Conservation (phyloP, 108 stramenopile genomes). For the Pseudonitzschia multiseries region DNA sequence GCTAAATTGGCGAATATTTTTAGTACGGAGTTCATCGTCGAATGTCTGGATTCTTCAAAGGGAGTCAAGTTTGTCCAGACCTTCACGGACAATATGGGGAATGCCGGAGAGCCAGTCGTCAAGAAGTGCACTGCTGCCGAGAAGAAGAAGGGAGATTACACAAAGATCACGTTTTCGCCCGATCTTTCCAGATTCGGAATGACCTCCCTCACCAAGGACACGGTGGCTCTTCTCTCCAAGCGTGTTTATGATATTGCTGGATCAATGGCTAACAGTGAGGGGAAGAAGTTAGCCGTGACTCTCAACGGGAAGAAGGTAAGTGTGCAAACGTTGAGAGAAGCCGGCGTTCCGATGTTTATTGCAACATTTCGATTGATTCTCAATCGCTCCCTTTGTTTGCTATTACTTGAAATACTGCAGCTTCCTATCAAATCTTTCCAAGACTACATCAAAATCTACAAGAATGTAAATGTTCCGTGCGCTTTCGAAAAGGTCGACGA, state of each 20-base stretch:
- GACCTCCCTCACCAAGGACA: conserved; percentile 88
- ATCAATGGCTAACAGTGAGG: conserved; percentile 78
- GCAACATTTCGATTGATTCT: not conserved
- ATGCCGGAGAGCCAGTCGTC: conserved; percentile 62
- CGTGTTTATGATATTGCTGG: conserved; percentile 99
- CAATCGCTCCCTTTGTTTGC: not conserved
- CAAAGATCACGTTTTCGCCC: conserved; percentile 96
- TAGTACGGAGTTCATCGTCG: conserved; percentile 84
- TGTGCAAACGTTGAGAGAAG: not conserved
- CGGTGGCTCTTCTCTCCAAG: conserved; percentile 86
- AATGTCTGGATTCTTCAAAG: conserved; percentile 82
- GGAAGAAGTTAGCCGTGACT: conserved; percentile 85
- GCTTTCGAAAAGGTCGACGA: conserved; percentile 87
- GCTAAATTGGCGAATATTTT: conserved; percentile 99
- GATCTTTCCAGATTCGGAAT: conserved; percentile 94
- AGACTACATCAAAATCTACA: conserved; percentile 90
- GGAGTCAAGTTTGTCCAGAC: conserved; percentile 84
- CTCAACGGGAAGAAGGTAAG: conserved; percentile 86
- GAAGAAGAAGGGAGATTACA: conserved; percentile 89
- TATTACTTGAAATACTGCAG: not conserved
- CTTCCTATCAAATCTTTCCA: conserved; percentile 90
- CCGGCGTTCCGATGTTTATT: not conserved
- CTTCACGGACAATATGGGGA: conserved; percentile 92
- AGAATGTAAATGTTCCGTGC: conserved; percentile 75
- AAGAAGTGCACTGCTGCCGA: conserved; percentile 63